Base-by-base conservation (phyloP, 2,329 filamentous ascomycete genomes). In the Scolecobasidium constrictum region DNA sequence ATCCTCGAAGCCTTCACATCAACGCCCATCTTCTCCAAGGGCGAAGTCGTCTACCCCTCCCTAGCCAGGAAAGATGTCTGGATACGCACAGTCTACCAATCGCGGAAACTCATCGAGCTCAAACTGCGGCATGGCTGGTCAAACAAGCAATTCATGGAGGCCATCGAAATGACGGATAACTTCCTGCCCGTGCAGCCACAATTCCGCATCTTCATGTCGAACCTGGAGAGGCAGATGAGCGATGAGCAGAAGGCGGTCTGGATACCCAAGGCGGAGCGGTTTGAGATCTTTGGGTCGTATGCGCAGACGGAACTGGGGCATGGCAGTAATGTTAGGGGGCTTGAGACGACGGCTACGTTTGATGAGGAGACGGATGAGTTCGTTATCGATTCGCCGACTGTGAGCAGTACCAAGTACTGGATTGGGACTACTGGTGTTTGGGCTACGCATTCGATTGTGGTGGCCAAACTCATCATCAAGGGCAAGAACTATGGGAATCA, bases 331-430 rank as follows among this genome's bases (percentile, higher is more conserved):
- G 68, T 73, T 13, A 58, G 64, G 38, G 69, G 69, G 0, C 48
- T 73, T 11, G 69, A 73, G 47, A 66, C 66, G 9, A 55, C 63
- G 38, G 69, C 69, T 1, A 63, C 56, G 19, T 73, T 67, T 64
- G 63, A 71, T 49, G 56, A 56, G 1, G 49, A 56, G 18, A 57
- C 55, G 5, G 64, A 66, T 45, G 61, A 69, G 21, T 73, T 73
- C 44, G 56, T 67, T 20, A 57, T 73, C 9, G 67, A 72, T 52
- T 71, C 67, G 47, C 70, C 70, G 11, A 67, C 65, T 19, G 51
- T 73, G 17, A 72, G 69, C 1, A 64, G 69, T 2, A 71, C 66
- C 49, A 72, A 73, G 53, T 73, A 67, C 68, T 73, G 70, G 69
- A 72, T 72, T 52, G 70, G 69, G 1, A 62, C 63, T 2, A 60